Conservation (phyloP, 1,284 basidiomycete species). For the Hemileia vastatrix region DNA sequence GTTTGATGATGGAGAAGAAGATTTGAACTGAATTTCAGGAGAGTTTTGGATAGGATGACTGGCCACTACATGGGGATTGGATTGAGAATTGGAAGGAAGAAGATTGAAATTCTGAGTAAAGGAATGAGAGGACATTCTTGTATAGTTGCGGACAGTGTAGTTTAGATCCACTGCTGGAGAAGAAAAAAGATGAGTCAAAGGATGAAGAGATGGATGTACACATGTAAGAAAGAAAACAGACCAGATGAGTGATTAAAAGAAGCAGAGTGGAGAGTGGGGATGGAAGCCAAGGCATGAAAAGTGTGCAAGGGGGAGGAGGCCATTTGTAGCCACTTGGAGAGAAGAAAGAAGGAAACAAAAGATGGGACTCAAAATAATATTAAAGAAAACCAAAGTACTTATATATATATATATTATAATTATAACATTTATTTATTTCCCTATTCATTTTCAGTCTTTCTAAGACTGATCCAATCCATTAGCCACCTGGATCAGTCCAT, state of each 20-base stretch:
- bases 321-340: too few relatives aligned
- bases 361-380: too few relatives aligned
- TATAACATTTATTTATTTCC: too few relatives aligned
- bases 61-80: background rate
- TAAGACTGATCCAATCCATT: too few relatives aligned
- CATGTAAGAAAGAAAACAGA: too few relatives aligned
- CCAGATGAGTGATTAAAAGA: too few relatives aligned
- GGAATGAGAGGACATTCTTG: constrained; percentile 1
- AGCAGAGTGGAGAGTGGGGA: constrained; percentile 7
- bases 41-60: background rate
- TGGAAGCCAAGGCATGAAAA: constrained; percentile 14
- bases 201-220: background rate
- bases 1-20: constrained; percentile 2
- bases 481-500: too few relatives aligned
- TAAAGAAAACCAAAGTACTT: too few relatives aligned
- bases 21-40: constrained; percentile 1
- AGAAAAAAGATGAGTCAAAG: background rate
- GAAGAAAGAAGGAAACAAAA: too few relatives aligned
- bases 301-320: too few relatives aligned
- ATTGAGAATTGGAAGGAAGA: background rate
- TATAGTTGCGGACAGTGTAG: constrained; percentile 7
- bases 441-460: too few relatives aligned
- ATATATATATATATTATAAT: too few relatives aligned
- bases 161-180: constrained; percentile 1
- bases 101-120: constrained; percentile 5